Evolutionary conservation across 192 early-diverging fungal genomes (phyloP).

Genomic region (Phycomyces nitens): DNA sequence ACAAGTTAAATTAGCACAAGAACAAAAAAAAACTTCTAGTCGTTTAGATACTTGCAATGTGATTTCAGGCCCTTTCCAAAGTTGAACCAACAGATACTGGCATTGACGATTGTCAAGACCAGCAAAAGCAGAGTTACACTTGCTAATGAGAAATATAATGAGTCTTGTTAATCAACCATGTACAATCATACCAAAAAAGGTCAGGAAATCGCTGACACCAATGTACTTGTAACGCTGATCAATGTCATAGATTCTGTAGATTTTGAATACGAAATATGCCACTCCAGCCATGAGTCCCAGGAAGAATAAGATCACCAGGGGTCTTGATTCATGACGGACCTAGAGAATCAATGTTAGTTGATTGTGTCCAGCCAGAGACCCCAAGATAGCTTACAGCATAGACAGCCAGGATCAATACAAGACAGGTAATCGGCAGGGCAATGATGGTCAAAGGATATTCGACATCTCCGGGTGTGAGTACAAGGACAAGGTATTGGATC

Average conservation of each 20-base stretch:
- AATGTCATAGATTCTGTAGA: slow-evolving; percentile 56
- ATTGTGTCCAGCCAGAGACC: background rate
- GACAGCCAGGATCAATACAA: slow-evolving; percentile 60
- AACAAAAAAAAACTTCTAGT: no score
- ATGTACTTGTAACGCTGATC: slow-evolving; percentile 41
- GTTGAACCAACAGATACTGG: slow-evolving; percentile 54
- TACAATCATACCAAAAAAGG: slow-evolving; percentile 63
- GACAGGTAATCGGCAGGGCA: slow-evolving; percentile 54
- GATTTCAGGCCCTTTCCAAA: slow-evolving; percentile 65
- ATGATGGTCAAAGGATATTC: slow-evolving; percentile 52
- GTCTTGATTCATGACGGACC: slow-evolving; percentile 62
- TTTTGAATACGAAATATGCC: slow-evolving; percentile 66
- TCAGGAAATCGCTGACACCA: slow-evolving; percentile 57
- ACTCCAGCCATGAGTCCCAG: slow-evolving; percentile 56
- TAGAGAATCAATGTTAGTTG: no score
- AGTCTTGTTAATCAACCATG: background rate
- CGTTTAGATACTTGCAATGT: slow-evolving; percentile 55
- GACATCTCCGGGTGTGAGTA: slow-evolving; percentile 41
- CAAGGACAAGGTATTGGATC: slow-evolving; percentile 62
- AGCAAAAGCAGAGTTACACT: slow-evolving; percentile 43
- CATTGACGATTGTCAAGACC: slow-evolving; percentile 52
- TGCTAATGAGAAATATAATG: slow-evolving; percentile 18
- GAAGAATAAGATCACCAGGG: slow-evolving; percentile 58
- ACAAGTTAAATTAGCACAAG: no score
- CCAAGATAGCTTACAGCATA: slow-evolving; percentile 44